phyloP scores from a whole-genome alignment of 208 protist genomes.

The Phytomonas sp. region DNA sequence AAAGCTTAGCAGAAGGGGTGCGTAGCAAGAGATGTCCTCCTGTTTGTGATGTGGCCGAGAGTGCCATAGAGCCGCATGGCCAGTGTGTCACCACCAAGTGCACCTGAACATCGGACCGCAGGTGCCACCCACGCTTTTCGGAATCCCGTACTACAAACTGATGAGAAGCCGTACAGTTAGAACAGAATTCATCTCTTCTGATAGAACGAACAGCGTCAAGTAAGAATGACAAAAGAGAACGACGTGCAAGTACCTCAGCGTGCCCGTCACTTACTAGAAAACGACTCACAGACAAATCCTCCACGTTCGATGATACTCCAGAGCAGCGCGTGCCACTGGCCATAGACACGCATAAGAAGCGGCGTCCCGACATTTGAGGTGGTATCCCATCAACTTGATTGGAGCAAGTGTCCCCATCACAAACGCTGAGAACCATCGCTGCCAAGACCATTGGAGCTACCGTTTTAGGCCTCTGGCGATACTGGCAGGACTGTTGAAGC shows the following conservation, averaged over 20 bases:
- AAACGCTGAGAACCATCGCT: conserved; percentile 3
- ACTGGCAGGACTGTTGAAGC: conserved; percentile 14
- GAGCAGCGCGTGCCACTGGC: conserved; percentile 71
- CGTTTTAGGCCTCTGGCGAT: neutral
- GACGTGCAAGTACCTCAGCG: conserved; percentile 79
- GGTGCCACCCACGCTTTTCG: conserved; percentile 15
- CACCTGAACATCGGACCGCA: conserved; percentile 28
- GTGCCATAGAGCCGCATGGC: conserved; percentile 61
- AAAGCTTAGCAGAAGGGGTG: conserved; percentile 19
- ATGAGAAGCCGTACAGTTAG: neutral
- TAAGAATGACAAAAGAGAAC: conserved; percentile 64
- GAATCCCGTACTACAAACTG: neutral
- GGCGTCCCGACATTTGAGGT: conserved; percentile 1
- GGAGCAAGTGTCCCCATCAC: neutral
- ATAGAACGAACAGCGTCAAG: conserved; percentile 23
- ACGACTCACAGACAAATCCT: conserved; percentile 6
- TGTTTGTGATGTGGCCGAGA: conserved; percentile 19
- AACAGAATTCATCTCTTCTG: conserved; percentile 1
- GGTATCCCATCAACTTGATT: neutral
- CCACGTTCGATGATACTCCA: conserved; percentile 10
- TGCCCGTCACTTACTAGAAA: conserved; percentile 66
- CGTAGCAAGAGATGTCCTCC: conserved; percentile 53
- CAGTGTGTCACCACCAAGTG: conserved; percentile 68
- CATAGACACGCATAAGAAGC: conserved; percentile 69
- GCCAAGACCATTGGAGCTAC: neutral